These are phyloP conservation scores for Sugiyamaella castrensis DNA, from an alignment of 1,139 yeast genomes.

Conservation along the genomic window DNA sequence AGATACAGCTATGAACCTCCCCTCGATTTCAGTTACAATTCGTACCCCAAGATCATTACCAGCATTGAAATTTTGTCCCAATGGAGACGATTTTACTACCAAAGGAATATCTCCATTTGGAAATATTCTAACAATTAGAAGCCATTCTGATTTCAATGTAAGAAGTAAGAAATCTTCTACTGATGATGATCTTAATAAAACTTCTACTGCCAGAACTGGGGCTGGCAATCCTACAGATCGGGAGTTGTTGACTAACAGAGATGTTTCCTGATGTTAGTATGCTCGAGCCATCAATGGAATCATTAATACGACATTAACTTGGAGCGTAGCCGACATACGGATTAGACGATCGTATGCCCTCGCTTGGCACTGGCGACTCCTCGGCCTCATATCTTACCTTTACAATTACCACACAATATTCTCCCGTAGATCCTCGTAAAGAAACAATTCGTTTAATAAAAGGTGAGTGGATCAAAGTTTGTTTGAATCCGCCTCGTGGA, in stretches of 20 bases:
- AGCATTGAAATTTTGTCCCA: slow-evolving; percentile 1
- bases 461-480: slow-evolving; percentile 7
- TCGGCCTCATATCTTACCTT: slow-evolving; percentile 4
- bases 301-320: too few species aligned
- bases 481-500: slow-evolving; percentile 7
- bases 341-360: too few species aligned
- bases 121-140: slow-evolving; percentile 13
- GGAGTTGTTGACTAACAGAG: slow-evolving; percentile 5
- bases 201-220: slow-evolving; percentile 10
- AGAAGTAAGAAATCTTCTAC: slow-evolving; percentile 19
- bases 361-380: too few species aligned
- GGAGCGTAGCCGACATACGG: too few species aligned
- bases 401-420: slow-evolving; percentile 5
- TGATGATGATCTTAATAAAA: slow-evolving; percentile 7
- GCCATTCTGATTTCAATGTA: slow-evolving; percentile 17
- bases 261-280: slow-evolving; percentile 1
- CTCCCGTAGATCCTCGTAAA: slow-evolving; percentile 10
- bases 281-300: too few species aligned
- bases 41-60: slow-evolving; percentile 7
- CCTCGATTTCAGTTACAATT: slow-evolving; percentile 4
- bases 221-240: slow-evolving; percentile 9
- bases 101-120: slow-evolving; percentile 8
- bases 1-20: slow-evolving; percentile 6
- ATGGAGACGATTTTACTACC: slow-evolving; percentile 5
- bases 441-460: slow-evolving; percentile 1